These are phyloP conservation scores for Coemansia sp. DNA, from an alignment of 192 early-diverging fungal species.

Conservation along the genomic window DNA sequence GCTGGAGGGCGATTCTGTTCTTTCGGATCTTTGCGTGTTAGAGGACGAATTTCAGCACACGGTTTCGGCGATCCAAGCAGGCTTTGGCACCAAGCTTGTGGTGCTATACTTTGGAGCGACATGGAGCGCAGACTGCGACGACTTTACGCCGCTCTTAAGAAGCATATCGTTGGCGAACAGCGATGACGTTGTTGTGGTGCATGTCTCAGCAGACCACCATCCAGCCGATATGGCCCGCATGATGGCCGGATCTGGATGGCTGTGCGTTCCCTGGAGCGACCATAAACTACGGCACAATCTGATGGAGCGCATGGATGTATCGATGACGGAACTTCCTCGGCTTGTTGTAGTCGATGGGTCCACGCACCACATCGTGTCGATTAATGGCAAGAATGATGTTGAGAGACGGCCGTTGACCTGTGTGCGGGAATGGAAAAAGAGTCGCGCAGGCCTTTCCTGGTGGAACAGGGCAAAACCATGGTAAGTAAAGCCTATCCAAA, in stretches of 20 bases:
- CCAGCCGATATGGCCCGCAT: constrained; percentile 50
- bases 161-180: constrained; percentile 32
- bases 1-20: constrained; percentile 38
- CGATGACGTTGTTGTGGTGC: constrained; percentile 40
- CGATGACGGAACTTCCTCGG: constrained; percentile 33
- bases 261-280: constrained; percentile 49
- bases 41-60: constrained; percentile 49
- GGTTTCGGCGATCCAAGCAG: constrained; percentile 26
- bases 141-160: constrained; percentile 40
- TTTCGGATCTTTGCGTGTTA: constrained; percentile 38
- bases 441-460: constrained; percentile 44
- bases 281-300: constrained; percentile 37
- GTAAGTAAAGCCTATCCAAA: constrained; percentile 23
- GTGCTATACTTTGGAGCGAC: constrained; percentile 51
- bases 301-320: constrained; percentile 38
- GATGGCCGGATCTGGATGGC: constrained; percentile 47
- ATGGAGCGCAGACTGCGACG: constrained; percentile 56
- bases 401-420: constrained; percentile 49
- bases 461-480: constrained; percentile 48
- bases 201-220: constrained; percentile 47
- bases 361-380: constrained; percentile 43
- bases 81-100: constrained; percentile 32
- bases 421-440: constrained; percentile 46
- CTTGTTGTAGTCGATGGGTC: constrained; percentile 43
- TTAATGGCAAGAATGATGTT: constrained; percentile 19